Percentiles rank a stretch among this genome's conserved stretches.
These are phyloP conservation scores for Mycena rosella DNA, from an alignment of 768 basidiomycete genomes.

Conservation along the genomic window DNA sequence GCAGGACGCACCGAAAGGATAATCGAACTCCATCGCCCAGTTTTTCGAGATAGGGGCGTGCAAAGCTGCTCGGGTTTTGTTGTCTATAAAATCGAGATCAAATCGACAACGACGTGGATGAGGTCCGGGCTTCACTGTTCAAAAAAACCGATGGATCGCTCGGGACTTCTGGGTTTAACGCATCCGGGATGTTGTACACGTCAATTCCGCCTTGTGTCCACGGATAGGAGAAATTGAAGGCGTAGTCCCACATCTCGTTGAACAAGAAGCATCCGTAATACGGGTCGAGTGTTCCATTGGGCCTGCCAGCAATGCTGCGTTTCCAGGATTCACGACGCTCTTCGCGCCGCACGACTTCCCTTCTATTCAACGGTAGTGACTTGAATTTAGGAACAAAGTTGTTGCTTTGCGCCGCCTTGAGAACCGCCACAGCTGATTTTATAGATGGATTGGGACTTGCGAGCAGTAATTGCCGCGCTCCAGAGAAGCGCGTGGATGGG, in stretches of 20 bases:
- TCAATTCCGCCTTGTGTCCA: slow-evolving; percentile 46
- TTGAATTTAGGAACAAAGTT: background rate
- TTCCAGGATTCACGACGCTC: slow-evolving; percentile 54
- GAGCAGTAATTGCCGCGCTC: slow-evolving; percentile 23
- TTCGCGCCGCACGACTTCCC: slow-evolving; percentile 38
- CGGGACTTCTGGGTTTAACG: slow-evolving; percentile 63
- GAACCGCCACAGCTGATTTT: too few species aligned
- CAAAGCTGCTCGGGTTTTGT: slow-evolving; percentile 65
- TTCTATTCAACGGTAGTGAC: slow-evolving; percentile 37
- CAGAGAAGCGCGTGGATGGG: slow-evolving; percentile 17
- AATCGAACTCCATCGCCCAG: slow-evolving; percentile 47
- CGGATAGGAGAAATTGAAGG: slow-evolving; percentile 77
- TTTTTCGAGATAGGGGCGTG: slow-evolving; percentile 75
- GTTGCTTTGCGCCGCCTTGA: slow-evolving; percentile 29
- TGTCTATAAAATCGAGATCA: slow-evolving; percentile 47
- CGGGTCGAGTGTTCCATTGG: slow-evolving; percentile 68
- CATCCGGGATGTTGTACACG: slow-evolving; percentile 68
- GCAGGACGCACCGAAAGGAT: slow-evolving; percentile 47
- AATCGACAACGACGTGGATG: background rate
- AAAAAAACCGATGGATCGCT: slow-evolving; percentile 55
- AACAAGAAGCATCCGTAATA: slow-evolving; percentile 75
- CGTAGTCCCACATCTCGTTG: slow-evolving; percentile 77
- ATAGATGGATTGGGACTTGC: too few species aligned
- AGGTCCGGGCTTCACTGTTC: slow-evolving; percentile 58
- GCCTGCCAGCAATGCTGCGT: too few species aligned